These are phyloP conservation scores for Pseudogymnoascus sp. DNA, from an alignment of 2,329 filamentous ascomycete genomes.

Conservation along the genomic window DNA sequence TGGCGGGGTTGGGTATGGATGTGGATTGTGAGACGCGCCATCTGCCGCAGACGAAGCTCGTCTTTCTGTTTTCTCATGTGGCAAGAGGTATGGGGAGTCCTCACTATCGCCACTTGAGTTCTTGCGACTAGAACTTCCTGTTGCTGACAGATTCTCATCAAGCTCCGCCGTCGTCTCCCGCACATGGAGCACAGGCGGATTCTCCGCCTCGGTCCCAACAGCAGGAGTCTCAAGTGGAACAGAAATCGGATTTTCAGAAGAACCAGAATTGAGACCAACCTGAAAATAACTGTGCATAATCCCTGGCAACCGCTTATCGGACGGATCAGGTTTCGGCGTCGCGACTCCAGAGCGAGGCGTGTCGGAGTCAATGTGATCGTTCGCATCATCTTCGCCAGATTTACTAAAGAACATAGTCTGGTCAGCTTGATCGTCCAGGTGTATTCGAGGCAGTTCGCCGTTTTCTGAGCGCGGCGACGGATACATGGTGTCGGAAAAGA, in stretches of 20 bases:
- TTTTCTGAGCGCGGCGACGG: background rate
- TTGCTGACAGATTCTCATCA: conserved; percentile 21
- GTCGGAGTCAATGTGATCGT: conserved; percentile 72
- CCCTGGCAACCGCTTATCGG: conserved; percentile 89
- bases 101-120: conserved; percentile 22
- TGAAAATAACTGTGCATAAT: conserved; percentile 97
- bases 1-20: conserved; percentile 51
- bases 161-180: conserved; percentile 20
- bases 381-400: conserved; percentile 54
- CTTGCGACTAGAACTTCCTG: conserved; percentile 23
- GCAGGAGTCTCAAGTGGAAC: conserved; percentile 26
- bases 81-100: conserved; percentile 19
- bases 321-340: conserved; percentile 85
- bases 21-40: conserved; percentile 18
- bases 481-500: background rate
- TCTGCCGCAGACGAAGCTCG: conserved; percentile 20
- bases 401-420: conserved; percentile 12
- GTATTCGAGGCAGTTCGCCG: background rate
- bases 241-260: conserved; percentile 40
- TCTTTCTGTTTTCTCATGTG: conserved; percentile 21
- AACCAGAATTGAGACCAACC: conserved; percentile 73
- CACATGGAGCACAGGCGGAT: conserved; percentile 18
- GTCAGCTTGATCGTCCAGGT: conserved; percentile 4
- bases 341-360: conserved; percentile 85
- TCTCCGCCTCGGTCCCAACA: conserved; percentile 19